Base-by-base conservation (phyloP, 2,329 filamentous ascomycete species). In the Parascedosporium putredinis region DNA sequence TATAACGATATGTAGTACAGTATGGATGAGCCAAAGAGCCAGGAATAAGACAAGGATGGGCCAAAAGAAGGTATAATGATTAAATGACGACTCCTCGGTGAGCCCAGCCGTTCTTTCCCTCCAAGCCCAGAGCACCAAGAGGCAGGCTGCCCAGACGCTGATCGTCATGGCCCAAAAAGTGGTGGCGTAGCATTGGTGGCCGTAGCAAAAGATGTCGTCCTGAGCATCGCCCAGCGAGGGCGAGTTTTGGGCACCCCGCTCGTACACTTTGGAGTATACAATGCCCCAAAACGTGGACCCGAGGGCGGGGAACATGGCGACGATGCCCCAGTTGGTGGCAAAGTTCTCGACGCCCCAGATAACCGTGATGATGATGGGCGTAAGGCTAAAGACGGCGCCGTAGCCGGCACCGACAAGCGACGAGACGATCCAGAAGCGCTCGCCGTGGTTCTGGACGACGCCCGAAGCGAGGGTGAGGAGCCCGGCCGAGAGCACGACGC, bases 271-370 rank as follows among this genome's bases (percentile, higher is more conserved):
- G 5, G 86, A 88, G 64, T 97, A 98, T n/a, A 96, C 71, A 1
- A 93, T 65, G 0, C 90, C 88, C 89, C 91, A 98, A 27, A 95
- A 75, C 0, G 88, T 88, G 0, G 91, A 89, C 0, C 91, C 93
- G 0, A 86, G 68, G 0, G 93, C 93, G 2, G 93, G 93, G 51
- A 91, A 83, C 73, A 94, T 93, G 38, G 90, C 89, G 6, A 97
- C 82, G 53, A 97, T 90, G 8, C 93, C 93, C 82, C 91, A 98
- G 59, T 98, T 97, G 0, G 93, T 98, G 51, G 88, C 93, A 62
- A 98, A 97, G 64, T 97, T 98, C 70, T 97, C 90, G 0, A 95
- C 89, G 23, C 93, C 93, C 93, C 93, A 98, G 43, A 98, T 91
- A 8, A 96, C 89, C n/a, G 84, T 88, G 57, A 96, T 85, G 51